Evolutionary conservation across 139 green algal species (phyloP).

Genomic region (Coelastrella sp.): DNA sequence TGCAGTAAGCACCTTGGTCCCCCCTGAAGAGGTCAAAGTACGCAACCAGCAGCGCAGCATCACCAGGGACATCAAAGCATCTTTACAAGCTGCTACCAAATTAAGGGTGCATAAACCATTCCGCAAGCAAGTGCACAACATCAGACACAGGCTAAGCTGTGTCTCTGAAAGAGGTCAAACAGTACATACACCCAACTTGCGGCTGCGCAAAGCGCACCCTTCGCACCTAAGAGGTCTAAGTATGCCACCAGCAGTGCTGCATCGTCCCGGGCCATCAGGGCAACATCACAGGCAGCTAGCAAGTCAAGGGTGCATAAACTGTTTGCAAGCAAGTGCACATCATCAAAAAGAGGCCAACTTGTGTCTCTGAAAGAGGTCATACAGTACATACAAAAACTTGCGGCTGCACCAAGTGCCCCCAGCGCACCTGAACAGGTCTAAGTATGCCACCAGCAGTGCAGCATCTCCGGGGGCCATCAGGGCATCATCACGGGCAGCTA

Average conservation of each 20-base stretch:
- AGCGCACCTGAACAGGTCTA: constrained; percentile 53
- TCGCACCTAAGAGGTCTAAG: constrained; percentile 54
- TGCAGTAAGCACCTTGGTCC: neutral
- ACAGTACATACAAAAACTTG: neutral
- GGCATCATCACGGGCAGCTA: constrained; percentile 45
- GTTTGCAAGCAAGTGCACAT: too few species aligned
- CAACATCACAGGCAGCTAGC: constrained; percentile 29
- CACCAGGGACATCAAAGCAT: constrained; percentile 61
- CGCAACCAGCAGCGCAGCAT: constrained; percentile 65
- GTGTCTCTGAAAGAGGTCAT: neutral
- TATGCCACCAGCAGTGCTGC: constrained; percentile 66
- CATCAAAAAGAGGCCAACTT: neutral
- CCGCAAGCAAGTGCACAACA: too few species aligned
- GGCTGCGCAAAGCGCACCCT: neutral
- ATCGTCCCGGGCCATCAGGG: constrained; percentile 62
- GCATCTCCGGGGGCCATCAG: constrained; percentile 66
- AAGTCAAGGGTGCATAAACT: too few species aligned
- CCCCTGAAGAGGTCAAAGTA: constrained; percentile 60
- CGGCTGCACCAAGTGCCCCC: neutral
- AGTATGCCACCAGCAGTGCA: constrained; percentile 64
- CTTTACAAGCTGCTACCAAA: constrained; percentile 35
- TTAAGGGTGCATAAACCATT: too few species aligned
- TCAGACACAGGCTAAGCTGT: neutral
- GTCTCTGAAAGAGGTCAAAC: neutral
- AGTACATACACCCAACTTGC: neutral